Evolutionary conservation across 73 alveolate genomes (phyloP).

Genomic region (Stentor coeruleus): DNA sequence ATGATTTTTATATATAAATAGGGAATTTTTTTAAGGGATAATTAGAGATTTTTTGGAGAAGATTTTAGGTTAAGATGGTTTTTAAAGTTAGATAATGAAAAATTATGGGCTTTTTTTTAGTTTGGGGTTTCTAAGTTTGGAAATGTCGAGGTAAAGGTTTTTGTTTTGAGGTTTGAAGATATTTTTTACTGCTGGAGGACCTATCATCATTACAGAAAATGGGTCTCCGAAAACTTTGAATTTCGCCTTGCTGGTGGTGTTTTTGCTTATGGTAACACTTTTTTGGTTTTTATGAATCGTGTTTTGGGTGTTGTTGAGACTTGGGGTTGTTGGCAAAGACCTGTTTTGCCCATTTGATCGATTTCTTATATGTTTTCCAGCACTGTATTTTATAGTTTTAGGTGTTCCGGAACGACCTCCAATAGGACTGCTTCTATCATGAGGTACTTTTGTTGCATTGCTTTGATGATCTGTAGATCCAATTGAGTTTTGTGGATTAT

Average conservation of each 20-base stretch:
- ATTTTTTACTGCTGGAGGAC: not conserved
- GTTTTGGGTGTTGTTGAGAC: not conserved
- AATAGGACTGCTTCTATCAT: no score
- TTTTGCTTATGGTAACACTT: not conserved
- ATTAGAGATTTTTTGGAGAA: no score
- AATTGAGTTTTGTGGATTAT: not conserved
- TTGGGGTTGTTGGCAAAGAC: not conserved
- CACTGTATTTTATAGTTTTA: not conserved
- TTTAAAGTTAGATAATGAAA: no score
- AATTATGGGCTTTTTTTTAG: no score
- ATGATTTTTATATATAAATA: no score
- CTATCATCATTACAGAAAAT: not conserved
- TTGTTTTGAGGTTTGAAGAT: no score
- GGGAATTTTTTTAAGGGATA: no score
- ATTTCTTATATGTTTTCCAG: not conserved
- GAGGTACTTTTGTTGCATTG: not conserved
- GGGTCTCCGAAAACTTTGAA: not conserved
- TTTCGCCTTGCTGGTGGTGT: not conserved
- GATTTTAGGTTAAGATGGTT: no score
- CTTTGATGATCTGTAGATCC: not conserved
- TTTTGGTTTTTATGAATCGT: not conserved
- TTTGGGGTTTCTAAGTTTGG: no score
- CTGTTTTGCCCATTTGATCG: not conserved
- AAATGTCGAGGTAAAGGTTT: no score
- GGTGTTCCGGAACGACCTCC: not conserved